Conservation (phyloP, 495 filamentous ascomycete genomes). For the Zalerion maritima region DNA sequence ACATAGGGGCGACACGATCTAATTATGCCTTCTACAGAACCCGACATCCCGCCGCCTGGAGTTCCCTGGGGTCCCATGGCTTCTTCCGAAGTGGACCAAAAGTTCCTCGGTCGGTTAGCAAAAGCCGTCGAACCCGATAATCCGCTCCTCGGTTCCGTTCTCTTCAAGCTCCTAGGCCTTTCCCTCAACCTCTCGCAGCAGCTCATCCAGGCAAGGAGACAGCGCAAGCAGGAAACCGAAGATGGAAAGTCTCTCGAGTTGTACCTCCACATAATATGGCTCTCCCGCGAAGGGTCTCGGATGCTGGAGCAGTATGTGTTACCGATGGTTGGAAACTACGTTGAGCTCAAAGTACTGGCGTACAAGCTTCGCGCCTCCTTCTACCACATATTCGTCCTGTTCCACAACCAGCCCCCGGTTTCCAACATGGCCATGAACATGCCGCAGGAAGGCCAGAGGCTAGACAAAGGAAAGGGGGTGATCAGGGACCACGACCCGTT, state of each 20-base stretch:
- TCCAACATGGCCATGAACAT: constrained; percentile 21
- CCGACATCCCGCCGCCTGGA: background rate
- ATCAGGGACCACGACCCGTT: constrained; percentile 20
- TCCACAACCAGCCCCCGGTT: constrained; percentile 57
- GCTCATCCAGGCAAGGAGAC: constrained; percentile 65
- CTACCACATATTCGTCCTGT: constrained; percentile 92
- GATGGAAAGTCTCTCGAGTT: constrained; percentile 66
- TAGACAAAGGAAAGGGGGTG: constrained; percentile 31
- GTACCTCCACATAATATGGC: constrained; percentile 90
- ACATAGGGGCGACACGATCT: constrained; percentile 5
- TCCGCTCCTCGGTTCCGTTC: constrained; percentile 58
- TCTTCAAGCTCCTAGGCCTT: constrained; percentile 83
- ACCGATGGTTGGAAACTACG: constrained; percentile 53
- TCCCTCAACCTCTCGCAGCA: constrained; percentile 79
- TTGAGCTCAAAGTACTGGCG: constrained; percentile 72
- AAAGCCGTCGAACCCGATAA: constrained; percentile 55
- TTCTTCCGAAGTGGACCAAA: constrained; percentile 91
- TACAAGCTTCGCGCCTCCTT: constrained; percentile 88
- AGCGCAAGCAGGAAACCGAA: constrained; percentile 69
- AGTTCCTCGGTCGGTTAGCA: constrained; percentile 80
- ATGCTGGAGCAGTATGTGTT: constrained; percentile 78
- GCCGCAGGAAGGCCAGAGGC: constrained; percentile 14
- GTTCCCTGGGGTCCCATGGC: constrained; percentile 53
- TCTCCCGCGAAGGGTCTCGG: constrained; percentile 77
- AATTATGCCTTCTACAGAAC: constrained; percentile 4